Evolutionary conservation across 2,329 filamentous ascomycete species (phyloP).

Genomic region (Cladosporium sp.): DNA sequence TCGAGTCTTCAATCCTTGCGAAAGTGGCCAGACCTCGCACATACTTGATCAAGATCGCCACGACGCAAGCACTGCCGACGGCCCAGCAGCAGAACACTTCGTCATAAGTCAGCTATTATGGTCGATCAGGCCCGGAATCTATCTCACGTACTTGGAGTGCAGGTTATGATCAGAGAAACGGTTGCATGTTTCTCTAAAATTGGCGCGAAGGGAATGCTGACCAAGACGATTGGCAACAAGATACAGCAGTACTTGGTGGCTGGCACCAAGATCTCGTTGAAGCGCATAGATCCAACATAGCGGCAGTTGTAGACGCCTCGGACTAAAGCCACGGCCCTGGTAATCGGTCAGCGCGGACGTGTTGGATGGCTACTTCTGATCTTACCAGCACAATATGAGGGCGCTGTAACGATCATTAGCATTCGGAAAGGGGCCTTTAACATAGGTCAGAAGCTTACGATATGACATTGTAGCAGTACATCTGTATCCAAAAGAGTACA

Average conservation of each 20-base stretch:
- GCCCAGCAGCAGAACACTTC: slow-evolving; percentile 17
- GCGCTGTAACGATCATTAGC: background rate
- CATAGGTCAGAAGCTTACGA: slow-evolving; percentile 8
- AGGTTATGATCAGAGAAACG: slow-evolving; percentile 13
- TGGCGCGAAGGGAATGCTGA: slow-evolving; percentile 14
- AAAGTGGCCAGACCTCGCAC: slow-evolving; percentile 14
- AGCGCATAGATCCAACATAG: background rate
- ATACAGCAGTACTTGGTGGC: background rate
- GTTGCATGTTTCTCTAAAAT: slow-evolving; percentile 6
- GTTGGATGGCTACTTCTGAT: background rate
- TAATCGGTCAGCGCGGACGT: background rate
- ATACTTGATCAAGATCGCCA: slow-evolving; percentile 20
- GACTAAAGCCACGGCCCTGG: slow-evolving; percentile 18
- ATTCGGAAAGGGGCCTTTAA: background rate
- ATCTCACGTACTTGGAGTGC: slow-evolving; percentile 13
- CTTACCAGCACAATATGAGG: slow-evolving; percentile 6
- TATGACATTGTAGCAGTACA: slow-evolving; percentile 18
- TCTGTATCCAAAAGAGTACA: slow-evolving; percentile 18
- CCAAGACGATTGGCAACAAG: slow-evolving; percentile 13
- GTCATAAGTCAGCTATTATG: too few species aligned
- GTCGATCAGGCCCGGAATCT: too few species aligned
- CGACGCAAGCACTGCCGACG: slow-evolving; percentile 16
- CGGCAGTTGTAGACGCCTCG: slow-evolving; percentile 17
- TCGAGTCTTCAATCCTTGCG: slow-evolving; percentile 1
- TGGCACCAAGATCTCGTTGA: slow-evolving; percentile 8